Evolutionary conservation across 2,329 filamentous ascomycete genomes (phyloP), one percentile per base, ranked within the genome.

Genomic region (Rhexocercosporidium sp.): DNA sequence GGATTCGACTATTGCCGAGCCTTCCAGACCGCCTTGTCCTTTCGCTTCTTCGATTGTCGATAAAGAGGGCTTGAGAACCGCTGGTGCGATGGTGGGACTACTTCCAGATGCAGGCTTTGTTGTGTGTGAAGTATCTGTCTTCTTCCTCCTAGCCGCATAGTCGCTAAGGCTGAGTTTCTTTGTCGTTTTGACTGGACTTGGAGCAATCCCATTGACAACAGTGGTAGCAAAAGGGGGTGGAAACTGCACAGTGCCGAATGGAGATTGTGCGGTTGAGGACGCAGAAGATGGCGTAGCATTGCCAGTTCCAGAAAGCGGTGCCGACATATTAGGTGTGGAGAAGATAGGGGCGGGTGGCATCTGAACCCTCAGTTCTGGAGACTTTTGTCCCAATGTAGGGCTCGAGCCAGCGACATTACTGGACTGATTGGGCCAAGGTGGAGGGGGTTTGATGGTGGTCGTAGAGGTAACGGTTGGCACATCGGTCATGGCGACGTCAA

Each of bases 101-200:
- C 69, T 72, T 47, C 70, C 74, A 16, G 68, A 57, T 5, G 70
- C 61, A 56, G 69, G 25, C 63, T 74, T 76, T 8, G 65, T 67
- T 3, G 63, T 59, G 34, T 53, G 66, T 3, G 66, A 62, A 14
- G 72, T 63, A 49, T 76, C 71, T 8, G 68, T 64, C 34, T 69
- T 74, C 68, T 81, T 82, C 31, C 78, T 81, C 73, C 75, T 82
- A 2, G 83, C 82, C 3, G 82, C 83, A 73, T 91, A 91, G 73
- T 90, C 88, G 73, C 87, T 90, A 1, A 90, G 77, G 69, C 86
- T 90, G 44, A 91, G 79, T 77, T 90, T 90, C 81, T 91, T 90
- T 31, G 46, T 62, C 78, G 89, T 90, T 64, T 75, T 76, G 37
- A 88, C 80, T 2, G 88, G 88, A 69, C 86, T 90, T 2, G 86